Percentiles rank a stretch among this genome's conserved stretches.
phyloP scores from a whole-genome alignment of 2,329 filamentous ascomycete genomes.

The Fusarium sarcochroum region DNA sequence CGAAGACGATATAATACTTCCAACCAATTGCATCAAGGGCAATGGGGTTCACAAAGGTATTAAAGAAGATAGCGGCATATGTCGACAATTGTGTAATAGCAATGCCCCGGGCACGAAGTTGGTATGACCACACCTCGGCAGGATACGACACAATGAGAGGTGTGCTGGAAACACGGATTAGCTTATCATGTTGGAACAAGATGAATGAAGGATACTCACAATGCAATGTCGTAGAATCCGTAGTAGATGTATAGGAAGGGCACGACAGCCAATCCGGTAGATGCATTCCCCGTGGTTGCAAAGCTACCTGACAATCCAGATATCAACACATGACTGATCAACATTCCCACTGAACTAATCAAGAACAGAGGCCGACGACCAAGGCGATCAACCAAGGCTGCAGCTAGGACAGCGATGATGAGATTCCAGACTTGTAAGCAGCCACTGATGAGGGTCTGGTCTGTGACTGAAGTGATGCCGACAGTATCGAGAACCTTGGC shows the following conservation, averaged over 20 bases:
- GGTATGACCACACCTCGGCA: conserved; percentile 46
- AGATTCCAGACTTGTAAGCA: conserved; percentile 52
- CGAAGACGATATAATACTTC: conserved; percentile 38
- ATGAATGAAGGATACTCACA: conserved; percentile 4
- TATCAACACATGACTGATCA: conserved; percentile 41
- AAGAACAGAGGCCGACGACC: conserved; percentile 30
- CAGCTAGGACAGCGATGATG: conserved; percentile 54
- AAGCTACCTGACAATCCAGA: conserved; percentile 49
- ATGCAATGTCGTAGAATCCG: conserved; percentile 31
- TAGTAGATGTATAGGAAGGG: conserved; percentile 21
- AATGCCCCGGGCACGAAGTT: conserved; percentile 28
- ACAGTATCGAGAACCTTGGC: conserved; percentile 55
- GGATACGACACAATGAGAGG: conserved; percentile 31
- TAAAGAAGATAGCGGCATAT: conserved; percentile 20
- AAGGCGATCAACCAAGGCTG: conserved; percentile 42
- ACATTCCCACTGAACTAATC: conserved; percentile 22
- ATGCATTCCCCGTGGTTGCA: conserved; percentile 10
- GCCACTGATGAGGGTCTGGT: conserved; percentile 47
- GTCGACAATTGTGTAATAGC: conserved; percentile 20
- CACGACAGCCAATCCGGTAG: conserved; percentile 2
- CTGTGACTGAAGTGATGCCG: conserved; percentile 55
- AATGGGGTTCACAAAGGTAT: conserved; percentile 32
- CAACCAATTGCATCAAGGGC: conserved; percentile 27
- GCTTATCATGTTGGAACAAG: too few relatives aligned
- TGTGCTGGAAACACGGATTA: neutral